A percentile compares a stretch with the other conserved stretches of the same genome.
Conservation (phyloP, 441 rosid genomes). For the Geranium incanum region DNA sequence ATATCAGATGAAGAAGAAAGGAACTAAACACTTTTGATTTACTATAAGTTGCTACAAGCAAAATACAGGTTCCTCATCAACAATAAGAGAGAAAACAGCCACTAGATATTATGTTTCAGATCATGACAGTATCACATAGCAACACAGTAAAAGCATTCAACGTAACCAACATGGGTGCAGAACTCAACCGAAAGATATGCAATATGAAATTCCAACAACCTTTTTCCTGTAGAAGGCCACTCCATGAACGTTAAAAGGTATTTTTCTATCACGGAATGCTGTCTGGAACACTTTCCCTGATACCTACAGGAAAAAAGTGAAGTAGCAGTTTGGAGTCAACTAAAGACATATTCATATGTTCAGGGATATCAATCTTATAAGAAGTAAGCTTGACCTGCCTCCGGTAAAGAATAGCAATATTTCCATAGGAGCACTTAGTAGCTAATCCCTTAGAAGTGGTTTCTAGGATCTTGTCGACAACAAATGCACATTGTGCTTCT, state of each 20-base stretch:
- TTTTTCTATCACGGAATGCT: constrained; percentile 75
- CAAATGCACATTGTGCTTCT: constrained; percentile 77
- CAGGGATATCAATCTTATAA: constrained; percentile 18
- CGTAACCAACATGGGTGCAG: background rate
- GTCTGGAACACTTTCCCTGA: constrained; percentile 80
- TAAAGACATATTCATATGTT: constrained; percentile 1
- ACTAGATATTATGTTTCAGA: background rate
- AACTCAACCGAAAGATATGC: background rate
- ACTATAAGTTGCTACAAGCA: background rate
- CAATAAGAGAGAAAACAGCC: background rate
- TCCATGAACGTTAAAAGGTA: constrained; percentile 91
- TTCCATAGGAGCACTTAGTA: constrained; percentile 53
- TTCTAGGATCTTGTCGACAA: constrained; percentile 82
- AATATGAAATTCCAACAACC: constrained; percentile 31
- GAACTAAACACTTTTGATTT: too few species aligned
- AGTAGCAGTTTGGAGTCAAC: constrained; percentile 19
- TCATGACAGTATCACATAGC: background rate
- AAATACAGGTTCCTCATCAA: background rate
- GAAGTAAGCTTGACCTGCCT: constrained; percentile 66
- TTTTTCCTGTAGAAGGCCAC: constrained; percentile 92
- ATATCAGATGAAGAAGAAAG: background rate
- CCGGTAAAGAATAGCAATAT: constrained; percentile 78
- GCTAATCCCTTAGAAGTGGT: constrained; percentile 36
- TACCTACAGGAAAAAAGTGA: constrained; percentile 41
- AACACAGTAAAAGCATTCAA: background rate